phyloP scores from a whole-genome alignment of 345 rosid species.

The Rhizophora mangle region DNA sequence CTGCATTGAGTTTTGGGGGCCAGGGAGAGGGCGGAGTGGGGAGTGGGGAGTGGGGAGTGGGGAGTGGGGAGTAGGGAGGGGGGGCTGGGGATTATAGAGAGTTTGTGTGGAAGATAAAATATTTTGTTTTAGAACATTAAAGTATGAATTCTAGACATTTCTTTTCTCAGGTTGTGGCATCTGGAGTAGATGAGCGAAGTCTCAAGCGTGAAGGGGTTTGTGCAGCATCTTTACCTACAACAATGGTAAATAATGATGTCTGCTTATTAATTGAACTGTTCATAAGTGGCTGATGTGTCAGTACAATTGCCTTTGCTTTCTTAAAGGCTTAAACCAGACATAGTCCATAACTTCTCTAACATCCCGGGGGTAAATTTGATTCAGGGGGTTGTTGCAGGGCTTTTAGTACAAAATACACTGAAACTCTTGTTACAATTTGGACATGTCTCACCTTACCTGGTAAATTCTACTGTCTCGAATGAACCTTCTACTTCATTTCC shows the following conservation, averaged over 20 bases:
- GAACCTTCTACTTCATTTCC: no score
- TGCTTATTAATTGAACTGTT: no score
- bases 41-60: no score
- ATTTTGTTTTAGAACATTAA: background rate
- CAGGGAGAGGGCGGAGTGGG: no score
- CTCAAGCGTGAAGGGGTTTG: slow-evolving; percentile 97
- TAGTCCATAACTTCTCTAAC: slow-evolving; percentile 1
- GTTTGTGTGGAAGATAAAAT: background rate
- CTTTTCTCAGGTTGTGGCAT: slow-evolving; percentile 74
- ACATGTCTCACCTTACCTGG: slow-evolving; percentile 83
- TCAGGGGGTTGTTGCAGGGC: slow-evolving; percentile 98
- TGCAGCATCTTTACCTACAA: slow-evolving; percentile 96
- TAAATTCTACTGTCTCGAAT: slow-evolving; percentile 30
- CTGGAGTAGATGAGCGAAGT: slow-evolving; percentile 95
- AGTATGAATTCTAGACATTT: background rate
- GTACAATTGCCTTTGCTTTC: no score
- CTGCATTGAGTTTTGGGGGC: no score
- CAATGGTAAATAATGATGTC: slow-evolving; percentile 52
- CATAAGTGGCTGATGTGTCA: no score
- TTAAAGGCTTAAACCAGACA: background rate
- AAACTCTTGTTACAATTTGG: slow-evolving; percentile 84
- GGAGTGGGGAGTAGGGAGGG: no score
- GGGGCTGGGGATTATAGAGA: no score
- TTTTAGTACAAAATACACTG: slow-evolving; percentile 84
- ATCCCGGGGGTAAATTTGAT: slow-evolving; percentile 13